Conservation (phyloP, 306 rosid species). For the Dryas drummondii region DNA sequence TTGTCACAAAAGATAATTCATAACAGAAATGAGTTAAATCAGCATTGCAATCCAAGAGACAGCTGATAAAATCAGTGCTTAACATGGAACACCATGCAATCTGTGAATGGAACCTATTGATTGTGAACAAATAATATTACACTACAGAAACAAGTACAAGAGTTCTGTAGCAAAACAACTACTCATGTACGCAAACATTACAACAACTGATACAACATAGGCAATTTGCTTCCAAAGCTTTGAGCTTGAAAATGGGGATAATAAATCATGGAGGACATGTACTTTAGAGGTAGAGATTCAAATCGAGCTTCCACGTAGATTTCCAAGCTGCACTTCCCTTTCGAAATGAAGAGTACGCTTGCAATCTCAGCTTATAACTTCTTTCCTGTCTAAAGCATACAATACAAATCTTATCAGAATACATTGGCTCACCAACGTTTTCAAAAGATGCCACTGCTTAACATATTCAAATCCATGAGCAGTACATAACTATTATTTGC, state of each 20-base stretch:
- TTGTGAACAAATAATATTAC: conserved; percentile 8
- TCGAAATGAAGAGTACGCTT: too few relatives aligned
- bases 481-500: too few relatives aligned
- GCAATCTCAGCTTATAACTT: conserved; percentile 26
- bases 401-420: conserved; percentile 12
- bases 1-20: not conserved
- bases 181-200: conserved; percentile 13
- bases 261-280: not conserved
- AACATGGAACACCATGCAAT: not conserved
- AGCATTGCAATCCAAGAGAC: not conserved
- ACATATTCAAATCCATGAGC: too few relatives aligned
- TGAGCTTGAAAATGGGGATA: conserved; percentile 5
- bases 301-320: not conserved
- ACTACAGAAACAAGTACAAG: conserved; percentile 3
- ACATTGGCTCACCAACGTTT: too few relatives aligned
- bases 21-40: not conserved
- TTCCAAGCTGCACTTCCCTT: too few relatives aligned
- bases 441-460: too few relatives aligned
- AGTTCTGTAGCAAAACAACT: not conserved
- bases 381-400: conserved; percentile 31
- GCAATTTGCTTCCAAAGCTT: conserved; percentile 15
- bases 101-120: not conserved
- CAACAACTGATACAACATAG: not conserved
- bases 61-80: not conserved
- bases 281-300: not conserved